Conservation (phyloP, 1,284 basidiomycete genomes). For the Hortiboletus rubellus region DNA sequence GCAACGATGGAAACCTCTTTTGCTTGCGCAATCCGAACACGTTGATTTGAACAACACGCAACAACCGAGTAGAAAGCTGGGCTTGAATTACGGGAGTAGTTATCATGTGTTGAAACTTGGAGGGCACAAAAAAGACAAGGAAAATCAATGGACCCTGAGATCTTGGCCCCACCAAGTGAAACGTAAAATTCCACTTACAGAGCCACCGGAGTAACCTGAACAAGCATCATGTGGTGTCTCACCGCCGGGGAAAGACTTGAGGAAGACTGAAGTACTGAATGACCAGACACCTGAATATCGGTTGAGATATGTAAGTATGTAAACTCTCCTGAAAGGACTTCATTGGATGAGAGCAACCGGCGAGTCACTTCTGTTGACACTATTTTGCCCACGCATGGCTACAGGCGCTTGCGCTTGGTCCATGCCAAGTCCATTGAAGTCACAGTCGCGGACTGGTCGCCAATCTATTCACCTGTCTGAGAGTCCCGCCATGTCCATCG, state of each 20-base stretch:
- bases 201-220: no score
- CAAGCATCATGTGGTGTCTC: neutral
- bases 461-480: neutral
- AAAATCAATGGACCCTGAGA: neutral
- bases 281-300: neutral
- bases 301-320: neutral
- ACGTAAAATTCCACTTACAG: neutral
- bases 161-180: no score
- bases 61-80: neutral
- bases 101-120: neutral
- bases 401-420: neutral
- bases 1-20: neutral
- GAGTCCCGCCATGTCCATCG: neutral
- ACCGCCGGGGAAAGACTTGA: neutral
- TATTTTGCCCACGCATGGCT: neutral
- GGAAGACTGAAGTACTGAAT: neutral
- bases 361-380: no score
- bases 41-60: neutral
- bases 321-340: no score
- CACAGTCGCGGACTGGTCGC: neutral
- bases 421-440: neutral
- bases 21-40: neutral
- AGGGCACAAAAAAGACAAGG: neutral
- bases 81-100: no score
- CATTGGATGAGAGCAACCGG: no score